A percentile compares a stretch with the other conserved stretches of the same genome.
phyloP scores from a whole-genome alignment of 176 grass and related monocot species.

The Hyparrhenia diplandra region DNA sequence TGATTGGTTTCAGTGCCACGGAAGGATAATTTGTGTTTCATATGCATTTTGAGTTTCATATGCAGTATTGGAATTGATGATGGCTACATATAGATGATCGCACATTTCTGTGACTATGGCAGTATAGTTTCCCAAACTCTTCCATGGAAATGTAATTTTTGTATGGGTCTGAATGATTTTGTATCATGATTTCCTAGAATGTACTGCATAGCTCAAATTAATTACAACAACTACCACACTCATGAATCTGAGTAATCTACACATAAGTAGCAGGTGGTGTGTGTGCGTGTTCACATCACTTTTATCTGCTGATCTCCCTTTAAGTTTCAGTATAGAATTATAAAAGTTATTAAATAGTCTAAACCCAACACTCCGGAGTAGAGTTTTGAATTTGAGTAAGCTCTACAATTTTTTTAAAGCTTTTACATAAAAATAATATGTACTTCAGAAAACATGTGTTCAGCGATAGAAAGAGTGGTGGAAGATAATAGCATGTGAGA shows the following conservation, averaged over 20 bases:
- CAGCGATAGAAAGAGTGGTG: too few relatives aligned
- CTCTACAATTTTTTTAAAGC: too few relatives aligned
- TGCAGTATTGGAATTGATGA: not conserved
- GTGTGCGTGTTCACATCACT: not conserved
- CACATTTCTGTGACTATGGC: not conserved
- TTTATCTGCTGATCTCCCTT: not conserved
- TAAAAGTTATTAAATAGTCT: not conserved
- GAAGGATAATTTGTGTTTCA: not conserved
- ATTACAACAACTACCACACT: too few relatives aligned
- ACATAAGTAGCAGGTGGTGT: not conserved
- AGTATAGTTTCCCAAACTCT: not conserved
- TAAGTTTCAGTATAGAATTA: not conserved
- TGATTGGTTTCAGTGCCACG: not conserved
- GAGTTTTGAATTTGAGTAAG: too few relatives aligned
- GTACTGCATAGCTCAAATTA: not conserved
- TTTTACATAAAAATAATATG: too few relatives aligned
- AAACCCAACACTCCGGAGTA: not conserved
- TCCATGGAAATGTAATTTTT: not conserved
- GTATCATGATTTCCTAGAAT: not conserved
- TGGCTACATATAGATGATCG: not conserved
- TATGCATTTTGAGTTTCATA: too few relatives aligned
- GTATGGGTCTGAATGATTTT: not conserved
- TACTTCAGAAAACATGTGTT: too few relatives aligned
- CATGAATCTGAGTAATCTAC: not conserved
- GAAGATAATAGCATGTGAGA: too few relatives aligned